phyloP scores from a whole-genome alignment of 176 grass and related monocot genomes.

The Musa acuminata region DNA sequence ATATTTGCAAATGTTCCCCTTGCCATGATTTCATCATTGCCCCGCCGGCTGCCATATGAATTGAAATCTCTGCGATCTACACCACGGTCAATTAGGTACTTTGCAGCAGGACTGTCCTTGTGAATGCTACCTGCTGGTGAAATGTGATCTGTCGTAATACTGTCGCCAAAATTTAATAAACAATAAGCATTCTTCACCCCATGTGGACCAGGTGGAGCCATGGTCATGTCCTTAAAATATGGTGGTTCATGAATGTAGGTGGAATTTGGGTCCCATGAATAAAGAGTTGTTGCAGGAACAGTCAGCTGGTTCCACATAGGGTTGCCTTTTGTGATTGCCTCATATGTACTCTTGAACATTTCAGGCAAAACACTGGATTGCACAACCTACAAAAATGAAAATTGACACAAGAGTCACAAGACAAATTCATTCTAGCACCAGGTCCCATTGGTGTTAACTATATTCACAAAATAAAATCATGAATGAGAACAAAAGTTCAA shows the following conservation, averaged over 20 bases:
- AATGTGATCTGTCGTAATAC: slow-evolving; percentile 90
- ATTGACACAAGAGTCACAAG: slow-evolving; percentile 11
- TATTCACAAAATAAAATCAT: not conserved
- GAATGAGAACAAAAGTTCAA: too few relatives aligned
- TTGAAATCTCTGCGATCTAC: slow-evolving; percentile 83
- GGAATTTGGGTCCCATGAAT: slow-evolving; percentile 73
- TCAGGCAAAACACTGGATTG: slow-evolving; percentile 79
- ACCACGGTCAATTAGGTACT: slow-evolving; percentile 67
- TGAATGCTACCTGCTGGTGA: slow-evolving; percentile 91
- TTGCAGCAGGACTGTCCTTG: slow-evolving; percentile 80
- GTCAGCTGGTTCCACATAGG: slow-evolving; percentile 81
- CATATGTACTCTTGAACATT: slow-evolving; percentile 88
- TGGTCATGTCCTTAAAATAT: slow-evolving; percentile 85
- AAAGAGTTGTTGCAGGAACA: slow-evolving; percentile 56
- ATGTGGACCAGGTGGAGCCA: slow-evolving; percentile 63
- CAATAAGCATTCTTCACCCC: slow-evolving; percentile 77
- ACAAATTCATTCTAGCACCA: not conserved
- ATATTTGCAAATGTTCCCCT: slow-evolving; percentile 98
- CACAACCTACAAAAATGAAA: slow-evolving; percentile 45
- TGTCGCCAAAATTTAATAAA: slow-evolving; percentile 78
- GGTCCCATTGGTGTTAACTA: not conserved
- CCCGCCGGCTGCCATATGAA: slow-evolving; percentile 77
- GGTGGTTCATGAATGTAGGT: slow-evolving; percentile 91
- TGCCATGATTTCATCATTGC: slow-evolving; percentile 89
- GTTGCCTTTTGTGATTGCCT: slow-evolving; percentile 89